Base-by-base conservation (phyloP, 257 asterid genomes). In the Leonotis leonurus region DNA sequence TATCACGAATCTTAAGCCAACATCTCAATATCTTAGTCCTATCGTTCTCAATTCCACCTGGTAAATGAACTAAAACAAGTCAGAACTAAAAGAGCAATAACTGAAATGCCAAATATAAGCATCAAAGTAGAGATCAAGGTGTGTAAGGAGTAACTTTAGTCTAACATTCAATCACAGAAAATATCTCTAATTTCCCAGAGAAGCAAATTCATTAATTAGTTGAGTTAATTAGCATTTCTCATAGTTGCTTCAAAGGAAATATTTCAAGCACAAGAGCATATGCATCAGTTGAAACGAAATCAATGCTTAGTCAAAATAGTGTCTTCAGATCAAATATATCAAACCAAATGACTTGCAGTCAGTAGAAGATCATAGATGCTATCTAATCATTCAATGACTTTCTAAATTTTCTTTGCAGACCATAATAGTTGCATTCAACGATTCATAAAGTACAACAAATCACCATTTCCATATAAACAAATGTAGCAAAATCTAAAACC, bases 401-500 rank as follows among this genome's bases (percentile, higher is more conserved):
- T 54, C 65, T 53, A 59, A 33, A 70, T 22, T 62, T 70, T 39
- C 75, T 57, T 67, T 58, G 37, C 67, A 37, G 40, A 65, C 67
- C 75, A 67, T 64, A 68, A 64, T 68, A 61, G 50, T 55, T 39
- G 65, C 69, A 30, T 67, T 72, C 54, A 56, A 57, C 71, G 43
- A 75, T 57, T 24, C 66, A 54, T 70, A 48, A 76, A 50, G 69
- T 69, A 70, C 74, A 64, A 56, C 79, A 74, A 77, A 67, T 68
- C 73, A 57, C 75, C 78, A 70, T 70, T 58, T 72, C 68, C 73
- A 52, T 80, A 88, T 85, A 67, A 73, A 81, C 89, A 81, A 75
- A 82, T 58, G 65, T 70, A 70, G 71, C 71, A 73, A 81, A 75
- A 80, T 66, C 82, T 72, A 75, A 65, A 72, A 61, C 50, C 73